These are phyloP conservation scores for Umbelopsis ramanniana DNA, from an alignment of 192 early-diverging fungal species.

Conservation along the genomic window DNA sequence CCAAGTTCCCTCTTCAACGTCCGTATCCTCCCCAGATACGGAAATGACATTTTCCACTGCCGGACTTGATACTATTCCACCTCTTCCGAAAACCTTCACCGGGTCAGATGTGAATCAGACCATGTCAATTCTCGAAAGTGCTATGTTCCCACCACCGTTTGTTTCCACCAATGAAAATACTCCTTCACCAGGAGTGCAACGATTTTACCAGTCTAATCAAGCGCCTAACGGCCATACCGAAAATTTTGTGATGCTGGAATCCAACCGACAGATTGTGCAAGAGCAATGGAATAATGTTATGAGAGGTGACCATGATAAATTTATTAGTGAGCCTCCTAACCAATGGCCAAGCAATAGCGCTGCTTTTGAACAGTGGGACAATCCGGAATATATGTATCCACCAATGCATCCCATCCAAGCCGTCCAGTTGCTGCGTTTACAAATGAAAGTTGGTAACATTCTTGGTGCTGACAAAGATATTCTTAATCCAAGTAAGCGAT, in stretches of 20 bases:
- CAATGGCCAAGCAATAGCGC: neutral
- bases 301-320: neutral
- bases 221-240: neutral
- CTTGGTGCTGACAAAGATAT: slow-evolving; percentile 21
- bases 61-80: neutral
- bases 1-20: neutral
- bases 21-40: slow-evolving; percentile 1
- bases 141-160: neutral
- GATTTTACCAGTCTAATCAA: neutral
- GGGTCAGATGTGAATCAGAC: neutral
- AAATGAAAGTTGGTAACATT: slow-evolving; percentile 33
- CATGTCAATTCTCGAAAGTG: neutral
- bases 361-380: neutral
- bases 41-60: neutral
- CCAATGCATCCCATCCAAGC: slow-evolving; percentile 36
- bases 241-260: slow-evolving; percentile 1
- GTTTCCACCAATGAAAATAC: neutral
- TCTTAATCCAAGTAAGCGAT: slow-evolving; percentile 2
- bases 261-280: slow-evolving; percentile 9
- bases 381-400: neutral
- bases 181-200: neutral
- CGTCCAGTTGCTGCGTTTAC: slow-evolving; percentile 32
- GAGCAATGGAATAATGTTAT: slow-evolving; percentile 7
- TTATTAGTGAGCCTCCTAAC: neutral
- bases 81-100: neutral